phyloP scores from a whole-genome alignment of 75 land plant genomes.

The Cryptomeria japonica region DNA sequence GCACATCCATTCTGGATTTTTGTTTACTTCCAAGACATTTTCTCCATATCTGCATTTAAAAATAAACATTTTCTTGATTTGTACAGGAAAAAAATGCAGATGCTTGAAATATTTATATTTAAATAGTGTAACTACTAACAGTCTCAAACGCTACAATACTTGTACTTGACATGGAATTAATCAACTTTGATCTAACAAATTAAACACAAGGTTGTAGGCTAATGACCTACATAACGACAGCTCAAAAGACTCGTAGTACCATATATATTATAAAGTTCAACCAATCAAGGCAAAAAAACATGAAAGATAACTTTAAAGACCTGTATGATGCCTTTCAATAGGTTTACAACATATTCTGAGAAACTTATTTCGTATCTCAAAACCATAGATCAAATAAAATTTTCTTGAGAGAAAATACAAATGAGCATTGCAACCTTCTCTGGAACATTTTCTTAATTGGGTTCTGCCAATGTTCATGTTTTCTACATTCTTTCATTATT shows the following conservation, averaged over 20 bases:
- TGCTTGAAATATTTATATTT: not conserved
- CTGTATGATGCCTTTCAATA: too few species aligned
- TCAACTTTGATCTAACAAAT: not conserved
- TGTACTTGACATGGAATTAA: not conserved
- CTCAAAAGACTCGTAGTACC: not conserved
- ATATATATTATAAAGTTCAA: too few species aligned
- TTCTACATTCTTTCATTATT: too few species aligned
- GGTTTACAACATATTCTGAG: too few species aligned
- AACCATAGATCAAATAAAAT: too few species aligned
- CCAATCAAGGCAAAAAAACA: too few species aligned
- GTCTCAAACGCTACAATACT: not conserved
- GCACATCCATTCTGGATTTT: slow-evolving; percentile 78
- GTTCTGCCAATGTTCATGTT: too few species aligned
- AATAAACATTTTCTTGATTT: not conserved
- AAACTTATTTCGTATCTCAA: too few species aligned
- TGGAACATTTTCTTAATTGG: too few species aligned
- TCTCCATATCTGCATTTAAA: slow-evolving; percentile 75
- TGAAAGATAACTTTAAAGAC: too few species aligned
- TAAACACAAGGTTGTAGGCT: not conserved
- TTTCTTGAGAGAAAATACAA: too few species aligned
- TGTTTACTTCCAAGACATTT: slow-evolving; percentile 73
- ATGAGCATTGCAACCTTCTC: too few species aligned
- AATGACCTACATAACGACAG: not conserved
- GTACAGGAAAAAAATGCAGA: not conserved
- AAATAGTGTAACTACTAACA: not conserved